phyloP scores from a whole-genome alignment of 805 yeast genomes.

The Danielia reshetovae region DNA sequence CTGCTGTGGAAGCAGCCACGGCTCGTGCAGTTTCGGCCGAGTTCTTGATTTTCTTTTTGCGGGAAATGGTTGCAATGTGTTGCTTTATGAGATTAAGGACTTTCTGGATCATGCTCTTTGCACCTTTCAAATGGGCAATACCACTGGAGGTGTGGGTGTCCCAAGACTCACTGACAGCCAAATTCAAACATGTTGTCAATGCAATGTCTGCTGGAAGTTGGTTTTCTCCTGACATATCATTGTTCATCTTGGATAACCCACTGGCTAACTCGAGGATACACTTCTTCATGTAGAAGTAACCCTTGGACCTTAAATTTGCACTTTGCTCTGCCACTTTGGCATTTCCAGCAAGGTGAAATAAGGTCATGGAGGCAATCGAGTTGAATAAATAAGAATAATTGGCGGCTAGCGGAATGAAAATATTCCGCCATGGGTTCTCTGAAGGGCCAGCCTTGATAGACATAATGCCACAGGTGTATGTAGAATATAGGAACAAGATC shows the following conservation, averaged over 20 bases:
- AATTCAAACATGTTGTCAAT: constrained; percentile 56
- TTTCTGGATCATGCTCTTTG: constrained; percentile 54
- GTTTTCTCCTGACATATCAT: constrained; percentile 16
- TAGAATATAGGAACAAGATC: constrained; percentile 30
- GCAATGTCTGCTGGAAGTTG: constrained; percentile 60
- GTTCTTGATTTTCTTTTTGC: neutral
- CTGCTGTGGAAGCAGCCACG: neutral
- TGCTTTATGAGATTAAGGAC: constrained; percentile 31
- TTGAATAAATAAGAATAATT: constrained; percentile 54
- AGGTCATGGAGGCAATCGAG: constrained; percentile 64
- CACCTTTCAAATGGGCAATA: constrained; percentile 65
- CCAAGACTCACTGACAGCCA: constrained; percentile 69
- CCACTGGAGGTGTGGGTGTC: constrained; percentile 65
- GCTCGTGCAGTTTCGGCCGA: neutral
- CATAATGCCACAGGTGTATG: constrained; percentile 45
- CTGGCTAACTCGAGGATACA: constrained; percentile 57
- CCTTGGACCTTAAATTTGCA: constrained; percentile 43
- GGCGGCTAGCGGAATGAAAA: constrained; percentile 54
- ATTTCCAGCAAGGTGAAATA: constrained; percentile 49
- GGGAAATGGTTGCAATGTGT: constrained; percentile 5
- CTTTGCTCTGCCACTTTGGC: constrained; percentile 40
- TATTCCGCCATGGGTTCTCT: constrained; percentile 66
- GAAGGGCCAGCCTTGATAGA: constrained; percentile 60
- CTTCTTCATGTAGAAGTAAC: constrained; percentile 54
- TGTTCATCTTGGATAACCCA: constrained; percentile 39